These are phyloP conservation scores for Musa troglodytarum DNA, from an alignment of 176 grass and related monocot species.

Conservation along the genomic window DNA sequence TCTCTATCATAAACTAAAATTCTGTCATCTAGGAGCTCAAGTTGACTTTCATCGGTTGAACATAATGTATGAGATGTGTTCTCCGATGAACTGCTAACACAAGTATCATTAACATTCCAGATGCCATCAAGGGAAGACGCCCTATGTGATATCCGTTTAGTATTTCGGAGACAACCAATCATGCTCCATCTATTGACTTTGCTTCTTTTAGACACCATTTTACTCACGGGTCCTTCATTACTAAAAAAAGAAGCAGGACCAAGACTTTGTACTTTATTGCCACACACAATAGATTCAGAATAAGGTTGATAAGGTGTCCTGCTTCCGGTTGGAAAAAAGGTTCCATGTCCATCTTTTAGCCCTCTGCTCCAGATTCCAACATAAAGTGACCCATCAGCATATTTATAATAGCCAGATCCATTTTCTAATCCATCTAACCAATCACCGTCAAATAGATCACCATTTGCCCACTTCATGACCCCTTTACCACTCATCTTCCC, in stretches of 20 bases:
- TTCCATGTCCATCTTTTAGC: slow-evolving; percentile 85
- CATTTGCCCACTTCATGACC: slow-evolving; percentile 76
- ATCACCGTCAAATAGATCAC: slow-evolving; percentile 65
- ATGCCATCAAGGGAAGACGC: slow-evolving; percentile 32
- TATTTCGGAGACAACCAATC: slow-evolving; percentile 32
- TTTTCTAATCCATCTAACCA: slow-evolving; percentile 77
- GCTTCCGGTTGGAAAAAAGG: slow-evolving; percentile 67
- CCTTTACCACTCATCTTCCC: slow-evolving; percentile 87
- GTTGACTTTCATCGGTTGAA: slow-evolving; percentile 31
- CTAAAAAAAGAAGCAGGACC: slow-evolving; percentile 31
- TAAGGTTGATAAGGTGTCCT: slow-evolving; percentile 60
- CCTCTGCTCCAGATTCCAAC: slow-evolving; percentile 88
- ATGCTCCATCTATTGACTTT: slow-evolving; percentile 38
- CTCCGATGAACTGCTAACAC: slow-evolving; percentile 38
- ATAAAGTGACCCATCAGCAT: slow-evolving; percentile 59
- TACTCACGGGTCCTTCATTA: background rate
- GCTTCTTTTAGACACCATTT: slow-evolving; percentile 9
- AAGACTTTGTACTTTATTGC: slow-evolving; percentile 25
- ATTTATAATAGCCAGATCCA: slow-evolving; percentile 72
- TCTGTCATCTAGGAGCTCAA: slow-evolving; percentile 32
- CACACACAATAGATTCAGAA: slow-evolving; percentile 35
- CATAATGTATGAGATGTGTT: slow-evolving; percentile 31
- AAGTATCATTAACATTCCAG: slow-evolving; percentile 37
- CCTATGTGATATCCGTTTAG: slow-evolving; percentile 63
- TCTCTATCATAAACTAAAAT: slow-evolving; percentile 63